Conservation (phyloP, 208 protist genomes). For the Leptomonas pyrrhocoris region DNA sequence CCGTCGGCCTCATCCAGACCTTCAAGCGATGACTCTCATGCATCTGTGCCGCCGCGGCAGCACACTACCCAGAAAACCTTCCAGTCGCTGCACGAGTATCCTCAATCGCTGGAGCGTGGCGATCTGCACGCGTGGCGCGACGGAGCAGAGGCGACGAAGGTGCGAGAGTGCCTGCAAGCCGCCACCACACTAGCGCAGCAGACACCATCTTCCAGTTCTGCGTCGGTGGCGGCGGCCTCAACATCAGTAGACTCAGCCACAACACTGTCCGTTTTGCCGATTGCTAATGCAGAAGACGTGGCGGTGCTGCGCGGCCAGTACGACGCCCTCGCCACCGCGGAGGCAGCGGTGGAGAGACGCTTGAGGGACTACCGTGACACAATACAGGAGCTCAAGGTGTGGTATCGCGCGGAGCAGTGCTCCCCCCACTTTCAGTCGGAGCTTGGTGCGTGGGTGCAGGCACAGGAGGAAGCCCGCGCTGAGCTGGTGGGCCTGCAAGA, state of each 20-base stretch:
- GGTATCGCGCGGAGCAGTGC: conserved; percentile 32
- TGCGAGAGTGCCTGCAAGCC: conserved; percentile 16
- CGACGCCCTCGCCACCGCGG: conserved; percentile 17
- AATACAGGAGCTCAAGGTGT: conserved; percentile 19
- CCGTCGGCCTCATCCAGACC: too few species aligned
- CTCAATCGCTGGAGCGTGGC: conserved; percentile 29
- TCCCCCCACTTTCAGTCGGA: conserved; percentile 20
- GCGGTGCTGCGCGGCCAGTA: conserved; percentile 25
- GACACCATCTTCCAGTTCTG: not conserved
- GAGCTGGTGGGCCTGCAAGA: conserved; percentile 20
- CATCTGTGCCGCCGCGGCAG: not conserved
- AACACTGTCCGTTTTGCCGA: conserved; percentile 4
- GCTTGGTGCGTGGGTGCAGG: conserved; percentile 20
- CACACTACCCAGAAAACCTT: conserved; percentile 1
- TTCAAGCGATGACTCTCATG: not conserved
- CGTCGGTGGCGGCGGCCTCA: not conserved
- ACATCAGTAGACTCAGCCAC: not conserved
- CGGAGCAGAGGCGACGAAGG: conserved; percentile 4
- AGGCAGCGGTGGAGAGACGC: conserved; percentile 5
- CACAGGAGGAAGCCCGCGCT: conserved; percentile 26
- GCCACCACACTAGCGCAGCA: conserved; percentile 3
- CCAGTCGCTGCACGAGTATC: conserved; percentile 29
- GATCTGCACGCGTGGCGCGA: conserved; percentile 24
- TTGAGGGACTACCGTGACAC: conserved; percentile 30
- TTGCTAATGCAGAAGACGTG: conserved; percentile 21